A percentile compares a stretch with the other conserved stretches of the same genome.
phyloP scores from a whole-genome alignment of 495 filamentous ascomycete species.

The Penicillium coffeae region DNA sequence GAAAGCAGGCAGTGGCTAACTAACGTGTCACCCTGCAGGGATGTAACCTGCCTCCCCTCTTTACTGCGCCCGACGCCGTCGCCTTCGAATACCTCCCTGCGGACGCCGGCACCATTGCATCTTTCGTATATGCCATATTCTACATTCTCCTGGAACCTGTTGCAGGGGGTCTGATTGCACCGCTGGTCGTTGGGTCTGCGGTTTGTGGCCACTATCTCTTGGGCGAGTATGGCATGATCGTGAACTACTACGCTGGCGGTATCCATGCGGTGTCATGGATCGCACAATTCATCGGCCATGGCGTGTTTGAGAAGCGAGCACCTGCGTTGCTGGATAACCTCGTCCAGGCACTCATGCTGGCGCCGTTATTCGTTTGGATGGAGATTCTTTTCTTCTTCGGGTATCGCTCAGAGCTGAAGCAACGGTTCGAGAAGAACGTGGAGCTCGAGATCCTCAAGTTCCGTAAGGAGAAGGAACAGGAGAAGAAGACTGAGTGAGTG shows the following conservation, averaged over 20 bases:
- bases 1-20: background rate
- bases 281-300: constrained; percentile 87
- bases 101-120: constrained; percentile 73
- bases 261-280: constrained; percentile 76
- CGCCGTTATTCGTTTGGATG: constrained; percentile 97
- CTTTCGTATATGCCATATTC: constrained; percentile 67
- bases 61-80: constrained; percentile 66
- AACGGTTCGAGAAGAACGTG: constrained; percentile 71
- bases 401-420: constrained; percentile 82
- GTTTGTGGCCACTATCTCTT: constrained; percentile 74
- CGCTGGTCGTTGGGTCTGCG: constrained; percentile 68
- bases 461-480: constrained; percentile 28
- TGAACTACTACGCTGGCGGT: constrained; percentile 66
- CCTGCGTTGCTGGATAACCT: constrained; percentile 89
- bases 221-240: constrained; percentile 56
- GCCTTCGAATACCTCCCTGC: constrained; percentile 71
- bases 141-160: constrained; percentile 94
- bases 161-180: constrained; percentile 69
- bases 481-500: constrained; percentile 11
- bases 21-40: constrained; percentile 45
- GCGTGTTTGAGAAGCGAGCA: constrained; percentile 80
- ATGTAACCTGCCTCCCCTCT: constrained; percentile 69
- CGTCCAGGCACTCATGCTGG: constrained; percentile 85
- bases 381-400: constrained; percentile 89
- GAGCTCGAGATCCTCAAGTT: constrained; percentile 53